These are phyloP conservation scores for Halenospora varia DNA, from an alignment of 495 filamentous ascomycete genomes.

Conservation along the genomic window DNA sequence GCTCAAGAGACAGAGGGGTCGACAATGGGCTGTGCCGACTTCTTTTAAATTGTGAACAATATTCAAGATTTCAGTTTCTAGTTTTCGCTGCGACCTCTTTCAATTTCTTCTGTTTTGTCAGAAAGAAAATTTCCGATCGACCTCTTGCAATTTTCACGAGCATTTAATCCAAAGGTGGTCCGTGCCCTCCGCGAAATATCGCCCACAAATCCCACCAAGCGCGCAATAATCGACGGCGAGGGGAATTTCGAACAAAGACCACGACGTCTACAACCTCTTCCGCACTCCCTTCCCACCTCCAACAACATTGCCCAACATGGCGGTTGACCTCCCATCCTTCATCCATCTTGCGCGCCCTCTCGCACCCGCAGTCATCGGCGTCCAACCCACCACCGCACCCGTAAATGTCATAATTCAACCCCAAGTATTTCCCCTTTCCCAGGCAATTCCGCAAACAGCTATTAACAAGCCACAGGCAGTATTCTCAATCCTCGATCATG, in stretches of 20 bases:
- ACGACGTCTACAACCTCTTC: slow-evolving; percentile 4
- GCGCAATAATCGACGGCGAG: slow-evolving; percentile 1
- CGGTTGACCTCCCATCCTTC: slow-evolving; percentile 71
- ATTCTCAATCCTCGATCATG: slow-evolving; percentile 96
- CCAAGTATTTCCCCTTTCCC: slow-evolving; percentile 57
- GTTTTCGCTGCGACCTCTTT: too few species aligned
- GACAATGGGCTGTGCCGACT: too few species aligned
- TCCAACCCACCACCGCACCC: slow-evolving; percentile 80
- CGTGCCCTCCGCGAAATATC: background rate
- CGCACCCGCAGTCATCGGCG: slow-evolving; percentile 70
- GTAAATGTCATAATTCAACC: slow-evolving; percentile 91
- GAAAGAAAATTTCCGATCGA: too few species aligned
- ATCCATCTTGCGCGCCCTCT: slow-evolving; percentile 91
- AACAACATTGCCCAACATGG: slow-evolving; percentile 57
- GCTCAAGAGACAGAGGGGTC: slow-evolving; percentile 29
- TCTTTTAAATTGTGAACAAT: too few species aligned
- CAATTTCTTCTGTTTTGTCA: too few species aligned
- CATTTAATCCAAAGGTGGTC: background rate
- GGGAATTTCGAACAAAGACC: slow-evolving; percentile 2
- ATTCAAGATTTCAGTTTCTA: too few species aligned
- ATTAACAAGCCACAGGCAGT: slow-evolving; percentile 58
- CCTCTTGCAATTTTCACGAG: background rate
- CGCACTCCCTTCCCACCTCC: slow-evolving; percentile 1
- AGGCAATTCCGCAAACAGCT: background rate
- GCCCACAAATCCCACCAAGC: slow-evolving; percentile 8